phyloP scores from a whole-genome alignment of 257 asterid genomes.

The Salvia rosmarinus region DNA sequence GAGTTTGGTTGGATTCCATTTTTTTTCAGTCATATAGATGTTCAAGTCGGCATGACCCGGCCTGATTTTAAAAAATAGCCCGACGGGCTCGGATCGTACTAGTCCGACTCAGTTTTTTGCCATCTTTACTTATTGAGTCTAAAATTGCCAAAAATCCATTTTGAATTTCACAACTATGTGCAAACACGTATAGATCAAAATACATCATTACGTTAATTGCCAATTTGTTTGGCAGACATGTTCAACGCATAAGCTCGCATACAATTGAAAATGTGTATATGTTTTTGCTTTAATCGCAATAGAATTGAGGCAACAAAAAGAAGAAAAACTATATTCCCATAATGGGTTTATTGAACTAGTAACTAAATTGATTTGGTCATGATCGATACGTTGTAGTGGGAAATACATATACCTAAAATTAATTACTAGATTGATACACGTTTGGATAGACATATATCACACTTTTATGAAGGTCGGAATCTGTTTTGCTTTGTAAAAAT shows the following conservation, averaged over 20 bases:
- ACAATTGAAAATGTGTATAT: background rate
- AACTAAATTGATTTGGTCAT: background rate
- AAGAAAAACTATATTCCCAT: background rate
- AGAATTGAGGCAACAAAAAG: background rate
- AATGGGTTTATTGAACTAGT: background rate
- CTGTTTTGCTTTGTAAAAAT: background rate
- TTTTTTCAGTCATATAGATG: too few relatives aligned
- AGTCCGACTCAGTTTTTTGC: too few relatives aligned
- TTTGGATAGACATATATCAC: background rate
- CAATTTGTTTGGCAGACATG: constrained; percentile 13
- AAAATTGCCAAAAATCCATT: too few relatives aligned
- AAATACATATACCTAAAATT: background rate
- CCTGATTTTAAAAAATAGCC: too few relatives aligned
- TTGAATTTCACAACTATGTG: background rate
- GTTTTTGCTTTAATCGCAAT: background rate
- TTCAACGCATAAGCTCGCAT: background rate
- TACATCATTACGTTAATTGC: constrained; percentile 16
- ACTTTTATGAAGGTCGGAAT: background rate
- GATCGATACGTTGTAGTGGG: background rate
- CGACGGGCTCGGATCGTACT: too few relatives aligned
- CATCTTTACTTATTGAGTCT: too few relatives aligned
- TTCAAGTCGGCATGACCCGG: too few relatives aligned
- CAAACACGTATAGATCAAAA: background rate
- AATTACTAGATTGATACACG: background rate
- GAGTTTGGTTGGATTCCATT: too few relatives aligned